These are phyloP conservation scores for Umbelopsis sp. DNA, from an alignment of 192 early-diverging fungal species.

Conservation along the genomic window DNA sequence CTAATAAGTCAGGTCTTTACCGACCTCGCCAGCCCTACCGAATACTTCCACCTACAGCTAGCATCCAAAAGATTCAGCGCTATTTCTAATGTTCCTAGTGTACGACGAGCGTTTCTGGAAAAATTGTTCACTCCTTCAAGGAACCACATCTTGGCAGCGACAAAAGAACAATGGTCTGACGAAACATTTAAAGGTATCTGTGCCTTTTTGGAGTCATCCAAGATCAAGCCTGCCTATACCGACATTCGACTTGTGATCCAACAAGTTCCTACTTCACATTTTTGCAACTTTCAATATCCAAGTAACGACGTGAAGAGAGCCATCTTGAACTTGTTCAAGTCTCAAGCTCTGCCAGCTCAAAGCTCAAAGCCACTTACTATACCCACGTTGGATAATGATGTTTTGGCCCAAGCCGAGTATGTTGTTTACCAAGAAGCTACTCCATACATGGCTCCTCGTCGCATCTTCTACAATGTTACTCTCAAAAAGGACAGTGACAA, in stretches of 20 bases:
- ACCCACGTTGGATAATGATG: constrained; percentile 6
- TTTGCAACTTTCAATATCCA: constrained; percentile 22
- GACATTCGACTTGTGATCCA: constrained; percentile 21
- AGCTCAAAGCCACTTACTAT: background rate
- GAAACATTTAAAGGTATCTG: constrained; percentile 14
- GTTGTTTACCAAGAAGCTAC: background rate
- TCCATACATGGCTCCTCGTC: constrained; percentile 16
- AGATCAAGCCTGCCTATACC: background rate
- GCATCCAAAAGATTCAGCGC: background rate
- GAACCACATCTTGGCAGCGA: constrained; percentile 15
- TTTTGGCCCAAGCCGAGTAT: constrained; percentile 18
- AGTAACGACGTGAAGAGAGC: constrained; percentile 14
- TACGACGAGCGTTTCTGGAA: constrained; percentile 7
- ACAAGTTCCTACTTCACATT: constrained; percentile 23
- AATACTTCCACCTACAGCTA: constrained; percentile 9
- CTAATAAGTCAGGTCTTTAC: constrained; percentile 13
- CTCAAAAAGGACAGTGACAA: constrained; percentile 15
- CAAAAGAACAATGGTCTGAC: constrained; percentile 13
- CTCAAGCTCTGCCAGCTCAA: background rate
- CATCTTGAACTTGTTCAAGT: constrained; percentile 19
- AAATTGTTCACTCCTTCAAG: background rate
- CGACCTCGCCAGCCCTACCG: background rate
- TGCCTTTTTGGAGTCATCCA: constrained; percentile 23
- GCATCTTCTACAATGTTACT: constrained; percentile 30
- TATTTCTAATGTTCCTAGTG: background rate